These are phyloP conservation scores for Yamadazyma sp. DNA, from an alignment of 805 yeast genomes.

Conservation along the genomic window DNA sequence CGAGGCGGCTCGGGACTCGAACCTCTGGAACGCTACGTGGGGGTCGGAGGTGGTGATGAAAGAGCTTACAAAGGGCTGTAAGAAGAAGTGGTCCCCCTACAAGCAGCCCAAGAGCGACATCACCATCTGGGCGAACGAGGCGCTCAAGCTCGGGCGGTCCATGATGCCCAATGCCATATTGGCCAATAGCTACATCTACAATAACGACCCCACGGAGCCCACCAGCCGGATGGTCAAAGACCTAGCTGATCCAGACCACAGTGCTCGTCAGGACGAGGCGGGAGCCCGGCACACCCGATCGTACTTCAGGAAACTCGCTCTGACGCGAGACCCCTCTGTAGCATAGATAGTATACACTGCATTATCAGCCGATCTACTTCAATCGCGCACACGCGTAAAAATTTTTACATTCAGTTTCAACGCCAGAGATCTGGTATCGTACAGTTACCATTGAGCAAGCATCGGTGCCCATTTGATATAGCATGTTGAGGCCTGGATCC, in stretches of 20 bases:
- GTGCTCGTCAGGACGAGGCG: conserved; percentile 26
- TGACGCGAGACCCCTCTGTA: too few relatives aligned
- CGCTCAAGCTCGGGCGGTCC: conserved; percentile 57
- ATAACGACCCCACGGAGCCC: conserved; percentile 11
- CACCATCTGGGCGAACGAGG: conserved; percentile 64
- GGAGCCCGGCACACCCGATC: conserved; percentile 42
- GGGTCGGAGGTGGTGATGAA: conserved; percentile 60
- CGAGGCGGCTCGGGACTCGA: conserved; percentile 14
- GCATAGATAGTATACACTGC: not conserved
- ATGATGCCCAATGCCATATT: conserved; percentile 56
- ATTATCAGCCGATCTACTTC: too few relatives aligned
- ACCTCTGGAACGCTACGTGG: conserved; percentile 63
- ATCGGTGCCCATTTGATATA: too few relatives aligned
- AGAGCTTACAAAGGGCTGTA: conserved; percentile 68
- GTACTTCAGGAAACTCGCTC: conserved; percentile 27
- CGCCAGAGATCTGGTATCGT: too few relatives aligned
- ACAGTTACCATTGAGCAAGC: too few relatives aligned
- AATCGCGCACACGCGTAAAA: conserved; percentile 1
- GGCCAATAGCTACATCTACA: conserved; percentile 36
- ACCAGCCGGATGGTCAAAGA: conserved; percentile 36
- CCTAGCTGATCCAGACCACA: conserved; percentile 22
- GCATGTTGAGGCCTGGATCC: not conserved
- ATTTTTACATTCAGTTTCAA: too few relatives aligned
- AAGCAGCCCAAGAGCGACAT: conserved; percentile 52
- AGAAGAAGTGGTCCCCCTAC: conserved; percentile 60